These are phyloP conservation scores for Hyaloscypha bicolor DNA, from an alignment of 495 filamentous ascomycete genomes.

Conservation along the genomic window DNA sequence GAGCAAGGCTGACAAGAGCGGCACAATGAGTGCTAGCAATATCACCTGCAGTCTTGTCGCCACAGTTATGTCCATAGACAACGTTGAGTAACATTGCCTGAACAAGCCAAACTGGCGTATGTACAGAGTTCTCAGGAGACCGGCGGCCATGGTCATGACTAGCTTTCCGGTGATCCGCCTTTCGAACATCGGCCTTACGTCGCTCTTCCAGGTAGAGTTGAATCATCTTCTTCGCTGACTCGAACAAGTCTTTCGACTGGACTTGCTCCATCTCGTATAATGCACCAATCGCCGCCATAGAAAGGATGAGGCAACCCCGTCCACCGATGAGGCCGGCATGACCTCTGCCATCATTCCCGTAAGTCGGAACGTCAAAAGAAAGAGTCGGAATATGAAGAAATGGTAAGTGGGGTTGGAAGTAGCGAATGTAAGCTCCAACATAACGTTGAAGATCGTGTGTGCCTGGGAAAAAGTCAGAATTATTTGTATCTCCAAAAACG, in stretches of 20 bases:
- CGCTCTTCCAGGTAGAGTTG: constrained; percentile 91
- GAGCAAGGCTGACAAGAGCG: constrained; percentile 86
- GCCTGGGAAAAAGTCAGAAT: constrained; percentile 10
- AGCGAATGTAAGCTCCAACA: constrained; percentile 87
- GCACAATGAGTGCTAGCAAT: constrained; percentile 92
- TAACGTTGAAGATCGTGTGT: constrained; percentile 93
- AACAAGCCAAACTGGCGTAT: constrained; percentile 95
- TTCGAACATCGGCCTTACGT: constrained; percentile 84
- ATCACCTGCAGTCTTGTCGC: constrained; percentile 85
- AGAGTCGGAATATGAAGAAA: constrained; percentile 93
- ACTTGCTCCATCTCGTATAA: constrained; percentile 86
- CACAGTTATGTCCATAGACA: constrained; percentile 94
- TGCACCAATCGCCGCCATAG: constrained; percentile 95
- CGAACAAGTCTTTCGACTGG: constrained; percentile 84
- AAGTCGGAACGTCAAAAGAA: constrained; percentile 79
- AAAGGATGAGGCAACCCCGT: constrained; percentile 87
- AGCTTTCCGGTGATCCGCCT: constrained; percentile 68
- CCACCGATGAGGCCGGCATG: constrained; percentile 71
- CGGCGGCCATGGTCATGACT: constrained; percentile 46
- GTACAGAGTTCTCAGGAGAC: constrained; percentile 64
- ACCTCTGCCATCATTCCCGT: constrained; percentile 55
- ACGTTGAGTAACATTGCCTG: constrained; percentile 98
- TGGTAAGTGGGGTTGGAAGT: constrained; percentile 93
- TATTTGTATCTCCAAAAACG: not conserved
- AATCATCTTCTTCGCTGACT: constrained; percentile 94